Base-by-base conservation (phyloP, 768 basidiomycete species). In the Crucibulum laeve region DNA sequence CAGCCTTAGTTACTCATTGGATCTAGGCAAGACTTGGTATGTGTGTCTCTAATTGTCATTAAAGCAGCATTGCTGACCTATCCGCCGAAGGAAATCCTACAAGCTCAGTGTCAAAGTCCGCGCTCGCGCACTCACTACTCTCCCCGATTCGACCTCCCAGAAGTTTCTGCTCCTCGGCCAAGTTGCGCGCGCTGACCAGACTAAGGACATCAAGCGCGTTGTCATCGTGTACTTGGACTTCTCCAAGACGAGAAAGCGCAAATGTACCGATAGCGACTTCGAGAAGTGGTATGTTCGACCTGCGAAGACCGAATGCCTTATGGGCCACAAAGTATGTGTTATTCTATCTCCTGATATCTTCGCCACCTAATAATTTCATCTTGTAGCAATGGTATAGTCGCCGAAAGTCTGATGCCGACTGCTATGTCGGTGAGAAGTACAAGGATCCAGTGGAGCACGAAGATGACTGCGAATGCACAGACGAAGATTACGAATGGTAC, bases 91-190 rank as follows among this genome's bases (percentile, higher is more conserved):
- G 92, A 66, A 77, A 44, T 67, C 73, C 10, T 82, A 88, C 48
- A 64, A 86, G 10, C 65, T 94, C 40, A 88, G 81, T 2, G 60
- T 88, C 45, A 82, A 68, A 22, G 49, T 97, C 4, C 82, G 85
- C 17, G 83, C 90, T 0, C 74, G 80, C 5, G 80, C 80, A 0
- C 68, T 99, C n/a, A 82, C 87, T 32, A 96, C 92, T 3, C 77
- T 97, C 4, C 90, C 91, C 0, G 96, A 99, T 53, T 91, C 91
- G 10, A 97, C 96, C 0, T 94, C 91, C 0, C 95, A 96, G 59
- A 97, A 95, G 63, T 97, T 98, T 70, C 58, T 98, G 6, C 71
- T 99, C 5, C 73, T 96, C 19, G 96, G 87, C 4, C 83, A 86
- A 46, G 72, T 92, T 10, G 67, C 79, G 2, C 77, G 82, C 17